Percentiles rank a stretch among this genome's conserved stretches.
Evolutionary conservation across 768 basidiomycete genomes (phyloP).

Genomic region (Boletus coccyginus): DNA sequence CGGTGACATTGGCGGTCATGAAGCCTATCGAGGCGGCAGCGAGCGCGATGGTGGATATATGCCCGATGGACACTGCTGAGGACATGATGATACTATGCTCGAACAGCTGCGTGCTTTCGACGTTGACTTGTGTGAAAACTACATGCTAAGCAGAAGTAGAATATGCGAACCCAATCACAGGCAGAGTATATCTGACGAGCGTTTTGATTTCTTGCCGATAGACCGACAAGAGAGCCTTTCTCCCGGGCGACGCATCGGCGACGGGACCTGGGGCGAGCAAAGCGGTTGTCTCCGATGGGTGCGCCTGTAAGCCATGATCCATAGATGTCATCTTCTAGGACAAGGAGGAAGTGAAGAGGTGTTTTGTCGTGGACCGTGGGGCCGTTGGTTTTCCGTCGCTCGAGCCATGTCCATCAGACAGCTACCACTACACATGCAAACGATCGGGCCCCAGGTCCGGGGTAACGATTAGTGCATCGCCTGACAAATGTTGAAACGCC

Average conservation of each 20-base stretch:
- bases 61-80: constrained; percentile 88
- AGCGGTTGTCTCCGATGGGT: constrained; percentile 51
- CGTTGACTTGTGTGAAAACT: not conserved
- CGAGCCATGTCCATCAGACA: no score
- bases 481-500: no score
- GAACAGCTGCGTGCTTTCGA: constrained; percentile 59
- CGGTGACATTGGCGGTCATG: constrained; percentile 64
- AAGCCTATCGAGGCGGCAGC: constrained; percentile 77
- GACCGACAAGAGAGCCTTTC: constrained; percentile 6
- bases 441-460: no score
- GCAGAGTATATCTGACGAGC: constrained; percentile 63
- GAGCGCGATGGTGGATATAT: constrained; percentile 85
- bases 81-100: constrained; percentile 88
- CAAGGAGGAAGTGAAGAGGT: not conserved
- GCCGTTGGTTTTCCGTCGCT: no score
- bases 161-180: constrained; percentile 65
- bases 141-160: not conserved
- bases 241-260: constrained; percentile 35
- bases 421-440: no score
- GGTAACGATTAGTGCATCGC: no score
- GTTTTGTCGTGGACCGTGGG: not conserved
- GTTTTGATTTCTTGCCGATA: constrained; percentile 30
- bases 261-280: constrained; percentile 39
- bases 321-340: not conserved
- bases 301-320: not conserved